Percentiles rank a stretch among this genome's conserved stretches.
Evolutionary conservation across 306 rosid species (phyloP).

Genomic region (Luffa acutangula): DNA sequence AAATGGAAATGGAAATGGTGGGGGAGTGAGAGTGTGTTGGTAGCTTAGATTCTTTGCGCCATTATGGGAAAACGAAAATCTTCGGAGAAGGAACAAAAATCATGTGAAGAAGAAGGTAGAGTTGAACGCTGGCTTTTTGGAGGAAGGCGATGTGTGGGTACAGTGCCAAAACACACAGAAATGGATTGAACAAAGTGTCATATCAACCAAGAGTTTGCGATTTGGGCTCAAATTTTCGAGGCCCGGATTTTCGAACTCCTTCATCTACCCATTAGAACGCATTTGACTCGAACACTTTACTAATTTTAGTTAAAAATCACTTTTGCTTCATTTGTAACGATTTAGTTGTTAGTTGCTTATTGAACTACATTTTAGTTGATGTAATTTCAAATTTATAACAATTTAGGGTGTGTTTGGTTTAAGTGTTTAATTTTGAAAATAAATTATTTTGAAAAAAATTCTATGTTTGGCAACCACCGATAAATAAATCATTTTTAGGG

Average conservation of each 20-base stretch:
- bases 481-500: too few species aligned
- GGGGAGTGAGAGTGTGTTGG: not conserved
- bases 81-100: not conserved
- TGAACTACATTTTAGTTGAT: too few species aligned
- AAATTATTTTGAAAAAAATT: too few species aligned
- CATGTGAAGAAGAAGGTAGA: not conserved
- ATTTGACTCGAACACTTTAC: too few species aligned
- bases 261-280: not conserved
- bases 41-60: conserved; percentile 2
- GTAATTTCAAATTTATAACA: too few species aligned
- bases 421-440: too few species aligned
- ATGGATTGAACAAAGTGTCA: not conserved
- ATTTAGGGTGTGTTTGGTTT: too few species aligned
- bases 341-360: too few species aligned
- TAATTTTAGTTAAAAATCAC: too few species aligned
- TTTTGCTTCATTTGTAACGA: too few species aligned
- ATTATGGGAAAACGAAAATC: not conserved
- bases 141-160: conserved; percentile 9
- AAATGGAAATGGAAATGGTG: not conserved
- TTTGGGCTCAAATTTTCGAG: not conserved
- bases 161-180: not conserved
- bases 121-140: not conserved
- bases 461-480: too few species aligned
- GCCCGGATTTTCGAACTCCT: not conserved
- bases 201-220: not conserved